Conservation (phyloP, 495 filamentous ascomycete genomes). For the Penicillium turbatum region DNA sequence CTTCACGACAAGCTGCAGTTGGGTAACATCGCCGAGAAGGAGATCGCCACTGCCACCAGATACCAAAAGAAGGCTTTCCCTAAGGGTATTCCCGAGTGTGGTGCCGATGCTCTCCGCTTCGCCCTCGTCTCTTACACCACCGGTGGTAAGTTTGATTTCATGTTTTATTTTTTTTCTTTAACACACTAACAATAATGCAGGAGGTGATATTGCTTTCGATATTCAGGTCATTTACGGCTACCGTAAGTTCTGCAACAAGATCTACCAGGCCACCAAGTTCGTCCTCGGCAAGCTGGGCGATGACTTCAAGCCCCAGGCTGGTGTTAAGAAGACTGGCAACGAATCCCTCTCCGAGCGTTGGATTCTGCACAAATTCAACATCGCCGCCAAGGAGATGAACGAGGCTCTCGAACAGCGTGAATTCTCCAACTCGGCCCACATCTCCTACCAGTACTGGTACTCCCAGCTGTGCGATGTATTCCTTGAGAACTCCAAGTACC, state of each 20-base stretch:
- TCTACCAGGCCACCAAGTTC: slow-evolving; percentile 87
- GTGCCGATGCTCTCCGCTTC: slow-evolving; percentile 79
- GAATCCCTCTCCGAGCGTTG: slow-evolving; percentile 75
- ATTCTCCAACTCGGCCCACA: slow-evolving; percentile 61
- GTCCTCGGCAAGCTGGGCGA: slow-evolving; percentile 71
- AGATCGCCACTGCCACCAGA: slow-evolving; percentile 66
- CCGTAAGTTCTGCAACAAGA: slow-evolving; percentile 86
- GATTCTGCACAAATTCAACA: slow-evolving; percentile 79
- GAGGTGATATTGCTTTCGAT: slow-evolving; percentile 78
- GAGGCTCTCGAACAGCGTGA: slow-evolving; percentile 63
- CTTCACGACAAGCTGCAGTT: slow-evolving; percentile 65
- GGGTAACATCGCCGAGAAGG: slow-evolving; percentile 72
- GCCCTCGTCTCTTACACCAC: slow-evolving; percentile 79
- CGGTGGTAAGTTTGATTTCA: slow-evolving; percentile 53
- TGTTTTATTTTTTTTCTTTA: neutral
- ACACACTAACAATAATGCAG: slow-evolving; percentile 25
- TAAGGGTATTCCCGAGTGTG: slow-evolving; percentile 82
- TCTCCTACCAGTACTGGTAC: slow-evolving; percentile 68
- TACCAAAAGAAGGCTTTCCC: slow-evolving; percentile 77
- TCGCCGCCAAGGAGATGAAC: slow-evolving; percentile 69
- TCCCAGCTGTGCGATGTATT: slow-evolving; percentile 62
- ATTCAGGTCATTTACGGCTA: slow-evolving; percentile 81
- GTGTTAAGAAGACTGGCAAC: slow-evolving; percentile 54
- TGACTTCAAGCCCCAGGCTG: slow-evolving; percentile 62
- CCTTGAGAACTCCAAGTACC: slow-evolving; percentile 74